Percentiles rank a stretch among this genome's conserved stretches.
Evolutionary conservation across 805 yeast species (phyloP).

Genomic region (Pichia rugopelliculosa): DNA sequence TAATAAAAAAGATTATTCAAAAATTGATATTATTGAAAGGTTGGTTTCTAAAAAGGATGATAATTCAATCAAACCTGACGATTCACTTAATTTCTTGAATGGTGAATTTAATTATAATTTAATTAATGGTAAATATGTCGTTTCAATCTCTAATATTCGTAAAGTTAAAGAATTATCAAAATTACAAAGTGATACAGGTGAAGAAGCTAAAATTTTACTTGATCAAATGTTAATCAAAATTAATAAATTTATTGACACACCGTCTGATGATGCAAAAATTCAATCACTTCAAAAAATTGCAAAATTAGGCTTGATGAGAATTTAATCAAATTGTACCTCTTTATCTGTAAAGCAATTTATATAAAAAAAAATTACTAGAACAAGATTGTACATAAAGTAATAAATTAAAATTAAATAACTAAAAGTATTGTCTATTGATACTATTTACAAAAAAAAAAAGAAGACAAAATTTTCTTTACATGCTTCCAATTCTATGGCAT

Average conservation of each 20-base stretch:
- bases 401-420: too few species aligned
- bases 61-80: slow-evolving; percentile 7
- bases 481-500: slow-evolving; percentile 17
- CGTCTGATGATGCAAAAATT: slow-evolving; percentile 7
- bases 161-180: slow-evolving; percentile 10
- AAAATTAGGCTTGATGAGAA: slow-evolving; percentile 13
- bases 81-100: slow-evolving; percentile 7
- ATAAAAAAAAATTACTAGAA: too few species aligned
- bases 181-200: background rate
- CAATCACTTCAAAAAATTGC: slow-evolving; percentile 10
- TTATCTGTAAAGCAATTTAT: background rate
- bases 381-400: too few species aligned
- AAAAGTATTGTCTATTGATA: too few species aligned
- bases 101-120: slow-evolving; percentile 11
- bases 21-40: slow-evolving; percentile 28
- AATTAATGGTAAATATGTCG: slow-evolving; percentile 12
- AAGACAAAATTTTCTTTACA: too few species aligned
- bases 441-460: too few species aligned
- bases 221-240: slow-evolving; percentile 5
- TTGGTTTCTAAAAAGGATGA: slow-evolving; percentile 15
- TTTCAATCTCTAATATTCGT: slow-evolving; percentile 9
- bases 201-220: background rate
- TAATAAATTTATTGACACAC: slow-evolving; percentile 6
- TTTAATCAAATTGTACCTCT: too few species aligned
- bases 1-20: slow-evolving; percentile 23